Conservation (phyloP, 1,284 basidiomycete genomes). For the Ganoderma leucocontextum region DNA sequence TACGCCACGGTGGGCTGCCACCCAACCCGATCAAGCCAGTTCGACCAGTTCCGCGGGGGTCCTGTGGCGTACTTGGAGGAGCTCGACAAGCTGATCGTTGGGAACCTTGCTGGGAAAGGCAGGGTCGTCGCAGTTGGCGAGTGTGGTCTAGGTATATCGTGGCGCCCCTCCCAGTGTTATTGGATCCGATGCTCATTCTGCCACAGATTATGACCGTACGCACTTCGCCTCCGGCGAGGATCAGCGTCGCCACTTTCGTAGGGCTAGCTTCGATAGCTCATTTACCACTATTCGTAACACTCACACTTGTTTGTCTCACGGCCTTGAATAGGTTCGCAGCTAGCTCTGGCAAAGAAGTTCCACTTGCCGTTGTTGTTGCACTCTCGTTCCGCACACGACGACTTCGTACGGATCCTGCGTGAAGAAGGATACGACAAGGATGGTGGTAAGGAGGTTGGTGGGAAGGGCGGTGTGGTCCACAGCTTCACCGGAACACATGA, state of each 20-base stretch:
- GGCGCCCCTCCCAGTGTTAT: background rate
- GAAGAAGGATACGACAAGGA: conserved; percentile 72
- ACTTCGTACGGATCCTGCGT: conserved; percentile 74
- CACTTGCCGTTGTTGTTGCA: conserved; percentile 88
- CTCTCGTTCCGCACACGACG: conserved; percentile 78
- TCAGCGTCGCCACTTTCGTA: conserved; percentile 77
- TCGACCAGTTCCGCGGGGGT: conserved; percentile 69
- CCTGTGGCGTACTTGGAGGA: conserved; percentile 71
- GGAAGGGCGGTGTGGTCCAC: conserved; percentile 83
- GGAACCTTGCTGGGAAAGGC: conserved; percentile 63
- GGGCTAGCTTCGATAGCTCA: conserved; percentile 29
- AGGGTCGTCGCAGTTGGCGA: conserved; percentile 85
- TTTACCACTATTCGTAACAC: background rate
- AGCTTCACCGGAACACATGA: conserved; percentile 81
- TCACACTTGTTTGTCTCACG: background rate
- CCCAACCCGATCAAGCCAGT: conserved; percentile 84
- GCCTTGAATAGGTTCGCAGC: conserved; percentile 51
- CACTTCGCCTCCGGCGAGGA: conserved; percentile 73
- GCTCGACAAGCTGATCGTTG: conserved; percentile 63
- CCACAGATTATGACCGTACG: conserved; percentile 83
- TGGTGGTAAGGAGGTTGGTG: conserved; percentile 63
- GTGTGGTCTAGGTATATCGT: conserved; percentile 77
- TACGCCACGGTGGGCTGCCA: conserved; percentile 89
- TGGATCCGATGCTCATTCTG: conserved; percentile 9
- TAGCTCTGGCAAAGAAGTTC: conserved; percentile 76